phyloP scores from a whole-genome alignment of 768 basidiomycete genomes.

The Termitomyces sp. region DNA sequence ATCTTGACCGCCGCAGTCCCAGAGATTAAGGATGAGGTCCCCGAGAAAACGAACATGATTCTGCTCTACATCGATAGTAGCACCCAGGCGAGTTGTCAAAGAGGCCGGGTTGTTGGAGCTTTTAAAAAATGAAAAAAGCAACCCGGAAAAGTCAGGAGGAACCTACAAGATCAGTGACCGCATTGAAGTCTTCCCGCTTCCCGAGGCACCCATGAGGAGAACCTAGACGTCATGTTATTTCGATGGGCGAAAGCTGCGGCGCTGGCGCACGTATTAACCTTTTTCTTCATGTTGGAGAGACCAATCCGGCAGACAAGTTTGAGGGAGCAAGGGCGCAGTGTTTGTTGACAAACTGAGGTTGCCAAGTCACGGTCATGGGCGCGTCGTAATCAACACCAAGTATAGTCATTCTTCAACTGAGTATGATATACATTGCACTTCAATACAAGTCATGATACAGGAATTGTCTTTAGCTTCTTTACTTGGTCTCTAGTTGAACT shows the following conservation, averaged over 20 bases:
- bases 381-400: background rate
- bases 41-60: constrained; percentile 97
- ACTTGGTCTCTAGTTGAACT: constrained; percentile 34
- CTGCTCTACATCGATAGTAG: constrained; percentile 97
- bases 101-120: constrained; percentile 95
- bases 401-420: background rate
- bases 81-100: constrained; percentile 85
- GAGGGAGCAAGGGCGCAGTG: constrained; percentile 4
- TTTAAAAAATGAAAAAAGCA: constrained; percentile 7
- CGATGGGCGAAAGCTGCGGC: constrained; percentile 8
- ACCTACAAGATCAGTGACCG: constrained; percentile 96
- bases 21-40: constrained; percentile 91
- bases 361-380: constrained; percentile 2
- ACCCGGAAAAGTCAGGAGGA: background rate
- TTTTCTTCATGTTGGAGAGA: constrained; percentile 48
- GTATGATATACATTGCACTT: background rate
- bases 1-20: constrained; percentile 99
- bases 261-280: constrained; percentile 31
- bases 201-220: constrained; percentile 95
- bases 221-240: constrained; percentile 50
- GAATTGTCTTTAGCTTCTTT: background rate
- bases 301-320: constrained; percentile 7
- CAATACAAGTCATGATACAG: constrained; percentile 4
- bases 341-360: constrained; percentile 9
- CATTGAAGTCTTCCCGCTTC: constrained; percentile 97